phyloP scores from a whole-genome alignment of 2,329 filamentous ascomycete genomes.

The Alternaria ethzedia region DNA sequence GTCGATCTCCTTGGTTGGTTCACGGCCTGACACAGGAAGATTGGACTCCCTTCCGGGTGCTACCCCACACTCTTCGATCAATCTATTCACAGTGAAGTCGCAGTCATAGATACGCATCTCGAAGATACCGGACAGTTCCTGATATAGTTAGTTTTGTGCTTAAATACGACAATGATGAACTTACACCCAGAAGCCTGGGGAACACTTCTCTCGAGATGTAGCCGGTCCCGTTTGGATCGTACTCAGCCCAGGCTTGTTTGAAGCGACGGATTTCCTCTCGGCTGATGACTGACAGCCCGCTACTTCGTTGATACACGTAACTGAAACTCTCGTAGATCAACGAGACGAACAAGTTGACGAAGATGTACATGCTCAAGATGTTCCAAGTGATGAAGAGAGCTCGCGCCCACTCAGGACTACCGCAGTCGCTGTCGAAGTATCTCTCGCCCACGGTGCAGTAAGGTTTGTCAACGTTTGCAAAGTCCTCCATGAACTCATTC shows the following conservation, averaged over 20 bases:
- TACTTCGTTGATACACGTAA: conserved; percentile 97
- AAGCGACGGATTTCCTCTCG: conserved; percentile 94
- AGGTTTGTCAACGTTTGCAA: conserved; percentile 77
- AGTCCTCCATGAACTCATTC: conserved; percentile 98
- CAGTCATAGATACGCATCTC: conserved; percentile 96
- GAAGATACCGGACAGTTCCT: conserved; percentile 91
- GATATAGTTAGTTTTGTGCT: conserved; percentile 11
- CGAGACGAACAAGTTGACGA: conserved; percentile 96
- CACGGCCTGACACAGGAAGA: conserved; percentile 53
- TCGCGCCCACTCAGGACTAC: conserved; percentile 86
- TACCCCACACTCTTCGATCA: conserved; percentile 82
- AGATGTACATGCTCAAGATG: conserved; percentile 99
- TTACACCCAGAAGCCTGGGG: conserved; percentile 80
- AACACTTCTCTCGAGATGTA: conserved; percentile 91
- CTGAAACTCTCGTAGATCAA: conserved; percentile 99
- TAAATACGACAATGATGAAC: conserved; percentile 26
- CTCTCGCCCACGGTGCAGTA: conserved; percentile 74
- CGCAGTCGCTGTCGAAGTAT: conserved; percentile 91
- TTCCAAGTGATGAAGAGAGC: conserved; percentile 96
- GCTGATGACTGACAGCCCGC: conserved; percentile 86
- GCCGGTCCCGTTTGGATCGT: conserved; percentile 88
- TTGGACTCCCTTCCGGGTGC: conserved; percentile 59
- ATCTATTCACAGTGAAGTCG: conserved; percentile 83
- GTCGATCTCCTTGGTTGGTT: conserved; percentile 63
- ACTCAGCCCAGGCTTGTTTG: conserved; percentile 97